A percentile compares a stretch with the other conserved stretches of the same genome.
phyloP scores from a whole-genome alignment of 2,329 filamentous ascomycete genomes.

The Aspergillus pseudoterreus region DNA sequence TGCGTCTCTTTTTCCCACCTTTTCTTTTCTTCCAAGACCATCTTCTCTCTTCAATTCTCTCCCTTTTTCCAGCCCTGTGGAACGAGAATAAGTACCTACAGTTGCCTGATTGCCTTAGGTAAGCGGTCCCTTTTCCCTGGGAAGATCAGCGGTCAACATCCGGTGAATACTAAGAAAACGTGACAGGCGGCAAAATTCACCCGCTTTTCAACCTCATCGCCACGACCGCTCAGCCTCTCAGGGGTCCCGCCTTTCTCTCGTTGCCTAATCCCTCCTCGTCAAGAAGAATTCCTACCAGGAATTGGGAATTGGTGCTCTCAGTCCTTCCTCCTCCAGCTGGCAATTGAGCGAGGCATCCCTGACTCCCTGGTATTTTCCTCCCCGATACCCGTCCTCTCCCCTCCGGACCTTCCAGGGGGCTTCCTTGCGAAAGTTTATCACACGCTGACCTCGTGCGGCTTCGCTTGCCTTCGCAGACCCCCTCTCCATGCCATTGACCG shows the following conservation, averaged over 20 bases:
- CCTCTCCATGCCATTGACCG: slow-evolving; percentile 9
- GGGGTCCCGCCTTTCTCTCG: background rate
- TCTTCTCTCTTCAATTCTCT: background rate
- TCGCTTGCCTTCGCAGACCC: background rate
- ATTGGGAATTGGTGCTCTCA: background rate
- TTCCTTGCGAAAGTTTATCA: background rate
- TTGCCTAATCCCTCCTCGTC: background rate
- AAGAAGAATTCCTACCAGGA: background rate
- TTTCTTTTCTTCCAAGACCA: background rate
- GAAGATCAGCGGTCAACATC: too few relatives aligned
- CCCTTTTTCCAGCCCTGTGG: background rate
- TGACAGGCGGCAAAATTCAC: slow-evolving; percentile 1
- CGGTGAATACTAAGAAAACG: background rate
- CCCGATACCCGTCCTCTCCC: background rate
- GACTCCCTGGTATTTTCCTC: background rate
- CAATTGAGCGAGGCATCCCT: background rate
- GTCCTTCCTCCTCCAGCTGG: background rate
- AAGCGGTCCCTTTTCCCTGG: background rate
- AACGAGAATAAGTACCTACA: background rate
- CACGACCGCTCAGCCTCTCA: background rate
- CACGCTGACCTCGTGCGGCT: background rate
- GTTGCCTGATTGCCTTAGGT: background rate
- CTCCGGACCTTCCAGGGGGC: background rate
- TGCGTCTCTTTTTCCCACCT: background rate
- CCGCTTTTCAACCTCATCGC: background rate